phyloP scores from a whole-genome alignment of 805 yeast species.

The Metschnikowia rubicola region DNA sequence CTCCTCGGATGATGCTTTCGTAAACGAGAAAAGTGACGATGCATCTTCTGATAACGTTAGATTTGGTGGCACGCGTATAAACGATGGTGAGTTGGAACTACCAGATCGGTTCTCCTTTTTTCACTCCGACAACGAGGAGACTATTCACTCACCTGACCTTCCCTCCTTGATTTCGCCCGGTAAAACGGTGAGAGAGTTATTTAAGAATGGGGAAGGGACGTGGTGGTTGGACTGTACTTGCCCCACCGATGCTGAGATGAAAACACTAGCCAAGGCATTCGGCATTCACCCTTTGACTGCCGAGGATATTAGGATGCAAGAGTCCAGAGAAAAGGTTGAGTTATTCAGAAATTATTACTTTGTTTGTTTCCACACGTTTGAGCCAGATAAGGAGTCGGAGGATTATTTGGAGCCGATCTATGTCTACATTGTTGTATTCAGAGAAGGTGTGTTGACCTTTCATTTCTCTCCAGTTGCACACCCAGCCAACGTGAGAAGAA shows the following conservation, averaged over 20 bases:
- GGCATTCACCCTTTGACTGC: constrained; percentile 98
- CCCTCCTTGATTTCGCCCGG: constrained; percentile 70
- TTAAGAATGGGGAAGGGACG: constrained; percentile 67
- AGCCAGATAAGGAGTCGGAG: constrained; percentile 74
- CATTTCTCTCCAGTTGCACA: constrained; percentile 59
- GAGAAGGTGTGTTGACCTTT: constrained; percentile 57
- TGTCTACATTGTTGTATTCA: constrained; percentile 63
- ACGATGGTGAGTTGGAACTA: constrained; percentile 28
- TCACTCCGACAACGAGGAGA: constrained; percentile 76
- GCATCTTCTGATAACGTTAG: constrained; percentile 32
- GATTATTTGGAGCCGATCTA: constrained; percentile 76
- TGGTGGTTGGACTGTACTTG: constrained; percentile 97
- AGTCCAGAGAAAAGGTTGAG: constrained; percentile 95
- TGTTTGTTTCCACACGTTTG: constrained; percentile 96
- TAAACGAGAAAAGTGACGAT: constrained; percentile 21
- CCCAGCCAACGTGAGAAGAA: constrained; percentile 70
- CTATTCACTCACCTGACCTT: constrained; percentile 85
- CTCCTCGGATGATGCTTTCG: constrained; percentile 23
- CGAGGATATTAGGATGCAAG: constrained; percentile 95
- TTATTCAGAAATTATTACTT: constrained; percentile 85
- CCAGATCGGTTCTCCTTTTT: constrained; percentile 86
- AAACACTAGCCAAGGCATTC: constrained; percentile 84
- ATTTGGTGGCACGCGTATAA: constrained; percentile 38
- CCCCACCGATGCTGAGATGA: constrained; percentile 95
- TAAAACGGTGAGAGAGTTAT: constrained; percentile 63